Conservation (phyloP, 2,329 filamentous ascomycete species). For the Fusarium albosuccineum region DNA sequence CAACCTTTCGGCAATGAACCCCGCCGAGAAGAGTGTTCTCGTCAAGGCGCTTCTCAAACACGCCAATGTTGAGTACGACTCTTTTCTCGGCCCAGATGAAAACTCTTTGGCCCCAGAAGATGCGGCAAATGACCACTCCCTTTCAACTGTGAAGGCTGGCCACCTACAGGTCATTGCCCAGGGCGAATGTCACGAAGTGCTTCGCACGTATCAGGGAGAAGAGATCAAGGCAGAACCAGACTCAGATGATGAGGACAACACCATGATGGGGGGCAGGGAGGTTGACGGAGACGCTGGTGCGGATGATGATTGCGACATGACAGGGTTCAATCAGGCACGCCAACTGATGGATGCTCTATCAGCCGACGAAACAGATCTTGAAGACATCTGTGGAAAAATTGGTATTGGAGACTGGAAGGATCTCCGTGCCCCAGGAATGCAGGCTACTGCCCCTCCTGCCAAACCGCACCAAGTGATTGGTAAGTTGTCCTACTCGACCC, state of each 20-base stretch:
- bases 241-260: background rate
- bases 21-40: background rate
- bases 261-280: background rate
- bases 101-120: too few species aligned
- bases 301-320: background rate
- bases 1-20: background rate
- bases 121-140: background rate
- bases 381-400: background rate
- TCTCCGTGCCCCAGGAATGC: background rate
- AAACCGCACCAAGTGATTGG: background rate
- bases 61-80: background rate
- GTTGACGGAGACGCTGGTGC: background rate
- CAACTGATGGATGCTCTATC: background rate
- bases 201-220: too few species aligned
- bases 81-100: too few species aligned
- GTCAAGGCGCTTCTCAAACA: background rate
- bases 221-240: background rate
- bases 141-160: background rate
- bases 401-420: background rate
- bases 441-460: background rate
- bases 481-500: background rate
- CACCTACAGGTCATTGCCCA: background rate
- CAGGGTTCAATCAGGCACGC: background rate
- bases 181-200: background rate
- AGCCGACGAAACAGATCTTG: background rate